phyloP scores from a whole-genome alignment of 169 alveolate genomes.

The Fabrea salina region DNA sequence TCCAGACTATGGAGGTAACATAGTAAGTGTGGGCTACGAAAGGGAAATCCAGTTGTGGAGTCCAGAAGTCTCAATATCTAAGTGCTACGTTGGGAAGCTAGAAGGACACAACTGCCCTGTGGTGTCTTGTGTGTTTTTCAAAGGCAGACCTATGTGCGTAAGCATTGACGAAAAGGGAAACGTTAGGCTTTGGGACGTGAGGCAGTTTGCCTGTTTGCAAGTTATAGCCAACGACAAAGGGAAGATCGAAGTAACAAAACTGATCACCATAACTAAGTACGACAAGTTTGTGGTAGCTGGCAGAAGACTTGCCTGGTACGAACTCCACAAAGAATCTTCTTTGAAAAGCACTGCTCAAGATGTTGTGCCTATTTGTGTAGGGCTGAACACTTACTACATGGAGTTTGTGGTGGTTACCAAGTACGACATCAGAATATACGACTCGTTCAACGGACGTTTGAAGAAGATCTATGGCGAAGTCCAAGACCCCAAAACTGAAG shows the following conservation, averaged over 20 bases:
- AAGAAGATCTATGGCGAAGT: slow-evolving; percentile 71
- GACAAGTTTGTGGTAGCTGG: slow-evolving; percentile 68
- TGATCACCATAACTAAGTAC: slow-evolving; percentile 47
- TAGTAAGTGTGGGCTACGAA: slow-evolving; percentile 82
- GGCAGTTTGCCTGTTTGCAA: slow-evolving; percentile 62
- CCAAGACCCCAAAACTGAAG: slow-evolving; percentile 66
- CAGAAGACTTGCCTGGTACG: slow-evolving; percentile 72
- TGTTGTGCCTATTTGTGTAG: slow-evolving; percentile 66
- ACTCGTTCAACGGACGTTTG: slow-evolving; percentile 68
- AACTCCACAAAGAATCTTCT: slow-evolving; percentile 32
- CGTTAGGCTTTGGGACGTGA: slow-evolving; percentile 84
- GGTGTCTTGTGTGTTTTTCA: slow-evolving; percentile 72
- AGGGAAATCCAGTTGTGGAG: slow-evolving; percentile 79
- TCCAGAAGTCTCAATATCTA: slow-evolving; percentile 77
- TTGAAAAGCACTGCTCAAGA: slow-evolving; percentile 60
- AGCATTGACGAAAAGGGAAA: slow-evolving; percentile 80
- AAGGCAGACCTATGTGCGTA: slow-evolving; percentile 75
- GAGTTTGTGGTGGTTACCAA: slow-evolving; percentile 75
- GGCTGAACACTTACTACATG: slow-evolving; percentile 72
- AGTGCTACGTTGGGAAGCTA: slow-evolving; percentile 75
- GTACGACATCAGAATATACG: slow-evolving; percentile 79
- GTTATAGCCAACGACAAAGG: slow-evolving; percentile 66
- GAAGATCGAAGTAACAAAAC: slow-evolving; percentile 45
- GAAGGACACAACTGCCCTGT: slow-evolving; percentile 86
- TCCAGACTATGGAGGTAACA: slow-evolving; percentile 73